These are phyloP conservation scores for Penicillium arizonense DNA, from an alignment of 495 filamentous ascomycete species.

Conservation along the genomic window DNA sequence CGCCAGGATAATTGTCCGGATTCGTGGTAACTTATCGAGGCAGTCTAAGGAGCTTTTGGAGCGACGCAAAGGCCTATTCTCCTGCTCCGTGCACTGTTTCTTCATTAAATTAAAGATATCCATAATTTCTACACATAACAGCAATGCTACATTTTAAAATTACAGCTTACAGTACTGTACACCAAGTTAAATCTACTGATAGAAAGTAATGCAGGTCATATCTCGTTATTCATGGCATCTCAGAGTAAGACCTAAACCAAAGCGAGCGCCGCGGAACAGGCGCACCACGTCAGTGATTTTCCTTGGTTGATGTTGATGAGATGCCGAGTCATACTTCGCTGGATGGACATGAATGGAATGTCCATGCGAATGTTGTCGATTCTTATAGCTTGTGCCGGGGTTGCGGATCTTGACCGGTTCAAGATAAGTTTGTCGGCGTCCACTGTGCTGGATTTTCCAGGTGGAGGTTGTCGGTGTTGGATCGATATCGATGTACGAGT, in stretches of 20 bases:
- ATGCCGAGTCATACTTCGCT: background rate
- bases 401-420: background rate
- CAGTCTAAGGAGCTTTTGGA: too few relatives aligned
- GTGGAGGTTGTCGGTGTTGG: slow-evolving; percentile 12
- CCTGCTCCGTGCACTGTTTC: too few relatives aligned
- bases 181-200: too few relatives aligned
- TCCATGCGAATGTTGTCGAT: slow-evolving; percentile 1
- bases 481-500: slow-evolving; percentile 5
- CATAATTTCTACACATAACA: too few relatives aligned
- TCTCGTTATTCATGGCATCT: slow-evolving; percentile 20
- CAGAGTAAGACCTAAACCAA: slow-evolving; percentile 20
- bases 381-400: slow-evolving; percentile 17
- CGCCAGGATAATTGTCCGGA: too few relatives aligned
- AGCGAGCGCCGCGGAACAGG: background rate
- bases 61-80: too few relatives aligned
- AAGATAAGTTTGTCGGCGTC: slow-evolving; percentile 26
- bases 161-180: too few relatives aligned
- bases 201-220: slow-evolving; percentile 11
- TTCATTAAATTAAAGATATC: too few relatives aligned
- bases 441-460: slow-evolving; percentile 13
- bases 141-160: too few relatives aligned
- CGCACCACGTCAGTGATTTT: slow-evolving; percentile 15
- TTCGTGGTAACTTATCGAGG: too few relatives aligned
- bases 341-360: too few relatives aligned
- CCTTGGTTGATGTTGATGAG: slow-evolving; percentile 7